Evolutionary conservation across 495 filamentous ascomycete species (phyloP).

Genomic region (Pseudevernia furfuracea): DNA sequence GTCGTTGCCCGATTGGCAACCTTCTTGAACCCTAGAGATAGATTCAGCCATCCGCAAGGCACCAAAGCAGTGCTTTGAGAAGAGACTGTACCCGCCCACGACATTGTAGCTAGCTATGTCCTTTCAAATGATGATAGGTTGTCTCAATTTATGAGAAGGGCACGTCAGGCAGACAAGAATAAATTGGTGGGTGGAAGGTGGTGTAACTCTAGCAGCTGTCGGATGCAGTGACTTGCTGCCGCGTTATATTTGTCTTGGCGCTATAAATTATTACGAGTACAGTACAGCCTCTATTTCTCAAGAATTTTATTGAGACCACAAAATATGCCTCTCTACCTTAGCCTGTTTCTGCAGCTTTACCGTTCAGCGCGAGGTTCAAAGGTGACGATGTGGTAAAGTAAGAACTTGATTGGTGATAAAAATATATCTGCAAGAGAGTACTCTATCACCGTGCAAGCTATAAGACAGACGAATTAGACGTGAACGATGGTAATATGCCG

Average conservation of each 20-base stretch:
- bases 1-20: conserved; percentile 97
- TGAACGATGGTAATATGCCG: conserved; percentile 12
- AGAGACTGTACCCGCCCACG: conserved; percentile 51
- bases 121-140: background rate
- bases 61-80: background rate
- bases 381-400: background rate
- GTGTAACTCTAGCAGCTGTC: background rate
- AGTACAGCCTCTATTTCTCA: too few species aligned
- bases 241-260: conserved; percentile 1
- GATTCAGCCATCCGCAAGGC: conserved; percentile 5
- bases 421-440: background rate
- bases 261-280: too few species aligned
- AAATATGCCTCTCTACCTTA: background rate
- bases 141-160: background rate
- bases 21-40: conserved; percentile 81
- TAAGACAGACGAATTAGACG: background rate
- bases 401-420: background rate
- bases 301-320: too few species aligned
- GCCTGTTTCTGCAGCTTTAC: background rate
- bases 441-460: background rate
- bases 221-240: background rate
- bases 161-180: background rate
- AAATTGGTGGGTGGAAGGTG: background rate
- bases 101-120: conserved; percentile 42
- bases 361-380: background rate